Conservation (phyloP, 148 eudicot species). For the Spergularia marina region DNA sequence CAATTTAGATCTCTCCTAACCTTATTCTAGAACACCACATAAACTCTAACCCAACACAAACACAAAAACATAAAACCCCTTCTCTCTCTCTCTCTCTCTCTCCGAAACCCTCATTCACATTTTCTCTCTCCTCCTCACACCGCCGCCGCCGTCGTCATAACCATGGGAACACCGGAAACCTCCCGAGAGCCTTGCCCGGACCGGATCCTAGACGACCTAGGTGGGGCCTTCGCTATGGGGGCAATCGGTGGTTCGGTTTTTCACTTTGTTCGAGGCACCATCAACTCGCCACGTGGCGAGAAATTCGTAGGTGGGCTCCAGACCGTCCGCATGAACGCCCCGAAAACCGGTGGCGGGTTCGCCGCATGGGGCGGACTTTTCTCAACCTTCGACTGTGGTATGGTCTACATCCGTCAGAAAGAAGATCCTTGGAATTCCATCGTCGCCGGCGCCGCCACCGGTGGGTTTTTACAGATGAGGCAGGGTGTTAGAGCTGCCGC, state of each 20-base stretch:
- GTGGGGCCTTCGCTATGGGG: constrained; percentile 77
- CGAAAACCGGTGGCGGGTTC: constrained; percentile 61
- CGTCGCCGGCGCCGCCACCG: constrained; percentile 65
- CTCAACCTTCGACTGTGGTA: constrained; percentile 58
- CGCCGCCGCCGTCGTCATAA: not conserved
- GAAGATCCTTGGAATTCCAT: constrained; percentile 88
- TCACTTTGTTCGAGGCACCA: constrained; percentile 61
- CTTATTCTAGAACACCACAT: too few relatives aligned
- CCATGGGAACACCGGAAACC: constrained; percentile 67
- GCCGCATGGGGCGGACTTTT: constrained; percentile 78
- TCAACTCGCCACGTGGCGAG: constrained; percentile 47
- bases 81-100: not conserved
- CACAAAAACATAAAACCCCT: not conserved
- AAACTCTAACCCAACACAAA: too few relatives aligned
- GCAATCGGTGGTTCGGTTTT: constrained; percentile 64
- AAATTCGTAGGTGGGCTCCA: constrained; percentile 54
- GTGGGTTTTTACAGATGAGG: constrained; percentile 56
- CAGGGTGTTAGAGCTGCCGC: constrained; percentile 46
- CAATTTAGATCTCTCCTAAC: too few relatives aligned
- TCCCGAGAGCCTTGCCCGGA: constrained; percentile 82
- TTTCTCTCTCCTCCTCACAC: not conserved
- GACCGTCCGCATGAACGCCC: constrained; percentile 58
- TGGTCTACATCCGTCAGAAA: constrained; percentile 65
- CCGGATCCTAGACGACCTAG: constrained; percentile 69
- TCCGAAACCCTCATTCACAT: not conserved